Conservation (phyloP, 2,329 filamentous ascomycete genomes). For the Colletotrichum sp. region DNA sequence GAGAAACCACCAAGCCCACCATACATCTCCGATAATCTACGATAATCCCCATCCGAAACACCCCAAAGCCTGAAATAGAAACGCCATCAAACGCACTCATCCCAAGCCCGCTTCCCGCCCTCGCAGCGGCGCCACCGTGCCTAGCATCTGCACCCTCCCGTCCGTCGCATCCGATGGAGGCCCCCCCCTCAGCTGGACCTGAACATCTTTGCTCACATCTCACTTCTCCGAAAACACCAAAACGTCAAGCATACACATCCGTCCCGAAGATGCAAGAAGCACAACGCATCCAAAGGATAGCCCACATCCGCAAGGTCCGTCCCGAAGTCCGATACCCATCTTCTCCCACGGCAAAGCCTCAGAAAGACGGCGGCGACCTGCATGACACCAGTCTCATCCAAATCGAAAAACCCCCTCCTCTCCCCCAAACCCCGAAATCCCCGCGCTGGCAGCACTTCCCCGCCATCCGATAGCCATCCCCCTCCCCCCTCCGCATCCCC, state of each 20-base stretch:
- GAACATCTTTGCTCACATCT: background rate
- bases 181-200: background rate
- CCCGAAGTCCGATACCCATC: background rate
- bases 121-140: background rate
- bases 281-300: background rate
- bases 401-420: background rate
- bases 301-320: background rate
- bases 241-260: background rate
- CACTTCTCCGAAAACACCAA: background rate
- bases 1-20: background rate
- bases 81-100: background rate
- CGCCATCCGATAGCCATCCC: background rate
- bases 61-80: background rate
- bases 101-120: background rate
- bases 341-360: background rate
- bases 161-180: background rate
- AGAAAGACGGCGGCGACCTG: background rate
- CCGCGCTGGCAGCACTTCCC: background rate
- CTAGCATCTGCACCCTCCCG: background rate
- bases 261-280: background rate
- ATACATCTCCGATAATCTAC: background rate
- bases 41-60: background rate
- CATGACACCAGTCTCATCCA: background rate
- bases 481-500: no score
- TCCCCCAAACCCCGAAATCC: background rate